Conservation (phyloP, 495 filamentous ascomycete species). For the Pseudomonodictys pantanalensis region DNA sequence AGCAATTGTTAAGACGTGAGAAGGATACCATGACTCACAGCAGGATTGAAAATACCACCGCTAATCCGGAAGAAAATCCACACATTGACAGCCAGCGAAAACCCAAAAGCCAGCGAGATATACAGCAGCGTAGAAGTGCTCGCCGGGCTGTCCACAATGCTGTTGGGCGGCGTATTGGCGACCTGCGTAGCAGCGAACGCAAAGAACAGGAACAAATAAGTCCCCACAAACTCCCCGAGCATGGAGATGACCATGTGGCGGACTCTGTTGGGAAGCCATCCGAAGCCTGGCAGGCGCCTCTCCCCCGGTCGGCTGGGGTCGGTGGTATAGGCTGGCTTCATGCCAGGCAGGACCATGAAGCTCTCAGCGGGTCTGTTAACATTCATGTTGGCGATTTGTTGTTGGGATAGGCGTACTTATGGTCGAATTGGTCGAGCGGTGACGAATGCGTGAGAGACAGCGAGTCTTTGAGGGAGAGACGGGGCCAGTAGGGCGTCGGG, state of each 20-base stretch:
- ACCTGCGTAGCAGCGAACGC: slow-evolving; percentile 77
- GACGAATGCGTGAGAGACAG: slow-evolving; percentile 20
- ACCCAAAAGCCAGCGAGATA: slow-evolving; percentile 69
- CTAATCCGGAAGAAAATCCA: slow-evolving; percentile 83
- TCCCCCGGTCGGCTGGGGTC: slow-evolving; percentile 27
- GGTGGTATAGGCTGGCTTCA: slow-evolving; percentile 25
- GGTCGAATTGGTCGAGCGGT: neutral
- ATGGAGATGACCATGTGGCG: slow-evolving; percentile 58
- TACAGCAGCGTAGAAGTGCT: slow-evolving; percentile 54
- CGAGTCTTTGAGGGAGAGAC: neutral
- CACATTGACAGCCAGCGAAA: slow-evolving; percentile 73
- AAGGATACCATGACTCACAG: slow-evolving; percentile 45
- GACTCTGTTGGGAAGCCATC: slow-evolving; percentile 35
- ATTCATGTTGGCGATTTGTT: slow-evolving; percentile 18
- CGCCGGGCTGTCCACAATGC: slow-evolving; percentile 7
- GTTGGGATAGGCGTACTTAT: slow-evolving; percentile 2
- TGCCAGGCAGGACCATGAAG: slow-evolving; percentile 35
- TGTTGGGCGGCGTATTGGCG: slow-evolving; percentile 48
- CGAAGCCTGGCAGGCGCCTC: slow-evolving; percentile 16
- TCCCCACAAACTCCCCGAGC: slow-evolving; percentile 72
- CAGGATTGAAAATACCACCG: slow-evolving; percentile 81
- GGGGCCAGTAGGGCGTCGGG: neutral
- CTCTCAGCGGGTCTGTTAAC: slow-evolving; percentile 23
- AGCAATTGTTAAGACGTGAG: slow-evolving; percentile 4
- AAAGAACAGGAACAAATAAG: slow-evolving; percentile 80